Evolutionary conservation across 2,329 filamentous ascomycete species (phyloP).

Genomic region (Trichoderma koningiopsis): DNA sequence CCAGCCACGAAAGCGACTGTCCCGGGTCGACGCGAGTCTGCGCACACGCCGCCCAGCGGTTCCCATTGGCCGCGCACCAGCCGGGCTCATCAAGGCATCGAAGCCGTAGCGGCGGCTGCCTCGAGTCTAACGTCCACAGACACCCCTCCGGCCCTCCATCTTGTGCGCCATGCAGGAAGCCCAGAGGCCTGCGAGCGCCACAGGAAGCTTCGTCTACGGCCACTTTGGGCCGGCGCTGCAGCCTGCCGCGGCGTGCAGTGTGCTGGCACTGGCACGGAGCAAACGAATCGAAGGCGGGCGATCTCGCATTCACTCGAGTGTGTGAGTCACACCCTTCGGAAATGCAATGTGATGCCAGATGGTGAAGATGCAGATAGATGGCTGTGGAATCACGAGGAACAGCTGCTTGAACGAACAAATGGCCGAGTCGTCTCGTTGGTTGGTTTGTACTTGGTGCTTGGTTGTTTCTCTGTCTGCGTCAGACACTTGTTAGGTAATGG

Average conservation of each 20-base stretch:
- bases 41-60: conserved; percentile 5
- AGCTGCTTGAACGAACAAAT: background rate
- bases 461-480: background rate
- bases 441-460: background rate
- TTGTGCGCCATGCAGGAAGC: conserved; percentile 15
- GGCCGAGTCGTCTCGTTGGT: background rate
- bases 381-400: background rate
- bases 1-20: background rate
- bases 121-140: conserved; percentile 1
- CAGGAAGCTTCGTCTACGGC: conserved; percentile 11
- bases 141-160: conserved; percentile 1
- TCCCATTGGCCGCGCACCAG: conserved; percentile 27
- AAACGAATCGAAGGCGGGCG: conserved; percentile 23
- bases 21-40: background rate
- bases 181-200: background rate
- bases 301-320: background rate
- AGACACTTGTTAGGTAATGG: background rate
- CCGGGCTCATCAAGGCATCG: conserved; percentile 26
- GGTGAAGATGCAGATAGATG: background rate
- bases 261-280: conserved; percentile 10
- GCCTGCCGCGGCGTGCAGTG: conserved; percentile 22
- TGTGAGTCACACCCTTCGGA: conserved; percentile 22
- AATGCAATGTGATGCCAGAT: background rate
- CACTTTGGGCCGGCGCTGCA: conserved; percentile 21
- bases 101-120: conserved; percentile 20